Evolutionary conservation across 1,139 yeast species (phyloP).

Genomic region (Suhomyces choctaworum): DNA sequence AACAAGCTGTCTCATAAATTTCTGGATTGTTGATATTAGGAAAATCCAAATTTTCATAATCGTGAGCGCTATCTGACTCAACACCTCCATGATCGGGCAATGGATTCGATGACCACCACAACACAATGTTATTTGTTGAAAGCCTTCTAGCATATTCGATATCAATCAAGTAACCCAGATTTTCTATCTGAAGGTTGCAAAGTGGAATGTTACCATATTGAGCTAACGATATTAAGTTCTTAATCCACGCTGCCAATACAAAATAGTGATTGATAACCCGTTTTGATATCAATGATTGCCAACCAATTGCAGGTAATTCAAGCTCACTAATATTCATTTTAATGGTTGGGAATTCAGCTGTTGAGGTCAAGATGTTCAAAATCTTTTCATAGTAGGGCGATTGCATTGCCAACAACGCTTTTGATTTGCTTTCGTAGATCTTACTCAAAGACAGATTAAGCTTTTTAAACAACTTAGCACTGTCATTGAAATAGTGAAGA

Average conservation of each 20-base stretch:
- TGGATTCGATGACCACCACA: constrained; percentile 93
- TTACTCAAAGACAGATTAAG: constrained; percentile 55
- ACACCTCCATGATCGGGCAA: constrained; percentile 85
- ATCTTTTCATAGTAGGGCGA: constrained; percentile 61
- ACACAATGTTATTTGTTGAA: constrained; percentile 60
- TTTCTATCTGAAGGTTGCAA: constrained; percentile 78
- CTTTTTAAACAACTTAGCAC: constrained; percentile 51
- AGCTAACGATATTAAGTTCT: constrained; percentile 64
- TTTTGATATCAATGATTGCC: constrained; percentile 77
- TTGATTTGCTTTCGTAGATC: constrained; percentile 68
- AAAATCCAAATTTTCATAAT: constrained; percentile 64
- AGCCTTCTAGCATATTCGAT: constrained; percentile 81
- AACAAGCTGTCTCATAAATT: constrained; percentile 71
- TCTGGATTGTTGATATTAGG: constrained; percentile 81
- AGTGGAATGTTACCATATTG: constrained; percentile 79
- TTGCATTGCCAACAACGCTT: constrained; percentile 67
- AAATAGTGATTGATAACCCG: constrained; percentile 71
- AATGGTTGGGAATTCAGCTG: constrained; percentile 64
- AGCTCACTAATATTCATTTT: constrained; percentile 57
- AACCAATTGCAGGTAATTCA: constrained; percentile 74
- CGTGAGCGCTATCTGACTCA: constrained; percentile 58
- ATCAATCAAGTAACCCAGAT: constrained; percentile 78
- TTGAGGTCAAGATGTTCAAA: constrained; percentile 41
- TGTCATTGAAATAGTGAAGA: constrained; percentile 51
- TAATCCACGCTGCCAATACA: constrained; percentile 73